These are phyloP conservation scores for Somion occarium DNA, from an alignment of 1,284 basidiomycete species.

Conservation along the genomic window DNA sequence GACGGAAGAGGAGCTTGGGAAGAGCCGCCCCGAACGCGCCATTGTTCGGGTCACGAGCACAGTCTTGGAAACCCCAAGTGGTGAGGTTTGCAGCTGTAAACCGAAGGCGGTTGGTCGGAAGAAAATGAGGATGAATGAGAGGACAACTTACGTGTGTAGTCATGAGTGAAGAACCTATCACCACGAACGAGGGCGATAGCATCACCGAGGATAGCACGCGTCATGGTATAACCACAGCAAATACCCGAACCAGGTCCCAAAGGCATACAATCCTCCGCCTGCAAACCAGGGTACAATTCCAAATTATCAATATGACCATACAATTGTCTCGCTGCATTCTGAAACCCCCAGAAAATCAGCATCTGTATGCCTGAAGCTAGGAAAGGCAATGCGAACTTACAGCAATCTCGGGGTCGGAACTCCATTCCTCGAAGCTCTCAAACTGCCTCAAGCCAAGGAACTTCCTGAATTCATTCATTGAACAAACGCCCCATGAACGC, in stretches of 20 bases:
- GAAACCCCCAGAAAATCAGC: background rate
- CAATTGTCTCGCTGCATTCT: slow-evolving; percentile 62
- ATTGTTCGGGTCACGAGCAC: slow-evolving; percentile 55
- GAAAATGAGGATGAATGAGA: slow-evolving; percentile 2
- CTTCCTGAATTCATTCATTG: slow-evolving; percentile 61
- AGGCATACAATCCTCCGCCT: slow-evolving; percentile 59
- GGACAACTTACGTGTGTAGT: slow-evolving; percentile 33
- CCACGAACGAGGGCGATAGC: slow-evolving; percentile 66
- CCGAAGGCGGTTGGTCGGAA: background rate
- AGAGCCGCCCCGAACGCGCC: slow-evolving; percentile 72
- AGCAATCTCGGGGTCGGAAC: slow-evolving; percentile 57
- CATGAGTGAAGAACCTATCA: slow-evolving; percentile 19
- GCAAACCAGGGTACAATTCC: slow-evolving; percentile 71
- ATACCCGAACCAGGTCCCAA: slow-evolving; percentile 70
- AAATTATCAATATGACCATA: slow-evolving; percentile 76
- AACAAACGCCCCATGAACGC: slow-evolving; percentile 71
- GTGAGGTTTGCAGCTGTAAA: slow-evolving; percentile 63
- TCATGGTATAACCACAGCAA: slow-evolving; percentile 86
- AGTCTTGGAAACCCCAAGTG: slow-evolving; percentile 73
- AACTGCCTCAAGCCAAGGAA: slow-evolving; percentile 56
- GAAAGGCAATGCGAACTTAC: slow-evolving; percentile 33
- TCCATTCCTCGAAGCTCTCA: slow-evolving; percentile 73
- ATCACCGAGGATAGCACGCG: slow-evolving; percentile 79
- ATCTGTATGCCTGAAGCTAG: too few relatives aligned
- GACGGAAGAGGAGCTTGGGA: slow-evolving; percentile 66